A percentile compares a stretch with the other conserved stretches of the same genome.
Conservation (phyloP, 345 rosid species). For the Adansonia digitata region DNA sequence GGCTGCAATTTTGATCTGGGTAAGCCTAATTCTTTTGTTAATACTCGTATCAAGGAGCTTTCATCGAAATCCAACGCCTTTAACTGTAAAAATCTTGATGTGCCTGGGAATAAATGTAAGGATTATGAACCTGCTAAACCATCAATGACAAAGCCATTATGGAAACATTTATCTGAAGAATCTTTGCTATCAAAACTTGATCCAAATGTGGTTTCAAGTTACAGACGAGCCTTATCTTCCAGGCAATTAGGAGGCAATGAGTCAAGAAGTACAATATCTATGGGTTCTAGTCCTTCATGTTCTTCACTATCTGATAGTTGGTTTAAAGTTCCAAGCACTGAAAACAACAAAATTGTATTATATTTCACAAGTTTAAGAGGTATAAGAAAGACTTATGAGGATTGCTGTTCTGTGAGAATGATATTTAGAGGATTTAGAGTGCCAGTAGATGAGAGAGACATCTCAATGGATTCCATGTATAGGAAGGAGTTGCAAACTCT, state of each 20-base stretch:
- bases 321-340: conserved; percentile 17
- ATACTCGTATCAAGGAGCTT: background rate
- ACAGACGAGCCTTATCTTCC: conserved; percentile 62
- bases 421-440: conserved; percentile 65
- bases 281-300: conserved; percentile 25
- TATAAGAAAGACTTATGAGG: conserved; percentile 80
- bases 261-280: conserved; percentile 17
- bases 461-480: conserved; percentile 75
- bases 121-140: background rate
- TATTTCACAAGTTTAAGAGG: conserved; percentile 81
- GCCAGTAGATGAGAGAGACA: conserved; percentile 65
- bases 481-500: conserved; percentile 53
- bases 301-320: conserved; percentile 15
- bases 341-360: conserved; percentile 43
- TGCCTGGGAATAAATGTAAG: conserved; percentile 25
- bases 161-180: conserved; percentile 78
- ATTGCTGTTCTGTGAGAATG: conserved; percentile 61
- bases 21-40: conserved; percentile 12
- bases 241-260: conserved; percentile 38
- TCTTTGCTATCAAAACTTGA: conserved; percentile 59
- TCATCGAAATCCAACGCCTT: conserved; percentile 23
- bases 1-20: conserved; percentile 37
- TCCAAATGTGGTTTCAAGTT: conserved; percentile 55
- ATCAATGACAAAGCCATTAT: conserved; percentile 42
- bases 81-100: conserved; percentile 21